Evolutionary conservation across 768 basidiomycete genomes (phyloP).

Genomic region (Tulasnella sp.): DNA sequence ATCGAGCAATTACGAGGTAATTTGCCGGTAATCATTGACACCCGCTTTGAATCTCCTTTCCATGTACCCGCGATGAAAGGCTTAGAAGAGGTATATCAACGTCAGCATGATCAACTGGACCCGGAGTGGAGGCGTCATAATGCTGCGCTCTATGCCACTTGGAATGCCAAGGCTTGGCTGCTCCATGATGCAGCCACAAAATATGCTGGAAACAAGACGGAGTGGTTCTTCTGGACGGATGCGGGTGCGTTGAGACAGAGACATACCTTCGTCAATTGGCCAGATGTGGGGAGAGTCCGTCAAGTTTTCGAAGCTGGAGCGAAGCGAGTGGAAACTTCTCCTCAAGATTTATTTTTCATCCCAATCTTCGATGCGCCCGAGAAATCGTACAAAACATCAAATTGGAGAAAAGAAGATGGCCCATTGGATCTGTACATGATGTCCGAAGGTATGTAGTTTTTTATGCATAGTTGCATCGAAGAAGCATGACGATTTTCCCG

Average conservation of each 20-base stretch:
- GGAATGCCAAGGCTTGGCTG: slow-evolving; percentile 43
- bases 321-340: slow-evolving; percentile 22
- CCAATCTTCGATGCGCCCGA: slow-evolving; percentile 32
- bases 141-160: slow-evolving; percentile 41
- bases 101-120: slow-evolving; percentile 34
- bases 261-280: slow-evolving; percentile 39
- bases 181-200: slow-evolving; percentile 31
- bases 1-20: slow-evolving; percentile 2
- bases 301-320: slow-evolving; percentile 31
- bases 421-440: slow-evolving; percentile 37
- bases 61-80: slow-evolving; percentile 34
- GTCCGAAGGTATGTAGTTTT: slow-evolving; percentile 33
- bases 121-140: slow-evolving; percentile 33
- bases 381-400: slow-evolving; percentile 10
- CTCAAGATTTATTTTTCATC: slow-evolving; percentile 39
- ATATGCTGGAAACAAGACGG: slow-evolving; percentile 27
- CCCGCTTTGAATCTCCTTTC: slow-evolving; percentile 35
- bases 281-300: slow-evolving; percentile 31
- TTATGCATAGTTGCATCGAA: slow-evolving; percentile 6
- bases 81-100: slow-evolving; percentile 27
- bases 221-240: slow-evolving; percentile 48
- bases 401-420: slow-evolving; percentile 36
- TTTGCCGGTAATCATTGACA: slow-evolving; percentile 31
- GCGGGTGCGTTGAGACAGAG: slow-evolving; percentile 38
- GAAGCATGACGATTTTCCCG: background rate